Conservation (phyloP, 1,284 basidiomycete genomes). For the Inonotus hispidus region DNA sequence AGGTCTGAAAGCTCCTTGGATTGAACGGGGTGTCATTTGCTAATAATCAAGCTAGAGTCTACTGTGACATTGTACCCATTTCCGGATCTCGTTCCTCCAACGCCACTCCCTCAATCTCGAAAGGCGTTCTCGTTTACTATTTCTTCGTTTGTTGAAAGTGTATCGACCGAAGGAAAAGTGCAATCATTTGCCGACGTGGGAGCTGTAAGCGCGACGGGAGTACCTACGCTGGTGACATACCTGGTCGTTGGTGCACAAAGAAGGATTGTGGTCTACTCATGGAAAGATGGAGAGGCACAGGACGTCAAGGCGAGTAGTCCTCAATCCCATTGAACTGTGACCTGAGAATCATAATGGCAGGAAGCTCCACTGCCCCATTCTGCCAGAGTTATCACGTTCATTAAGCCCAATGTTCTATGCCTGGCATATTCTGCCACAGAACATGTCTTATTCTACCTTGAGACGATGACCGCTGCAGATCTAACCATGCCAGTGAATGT, state of each 20-base stretch:
- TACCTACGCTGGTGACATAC: constrained; percentile 64
- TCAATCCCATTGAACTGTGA: constrained; percentile 11
- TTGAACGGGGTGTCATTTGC: background rate
- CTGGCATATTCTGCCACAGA: constrained; percentile 76
- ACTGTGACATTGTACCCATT: constrained; percentile 60
- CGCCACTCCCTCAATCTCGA: constrained; percentile 67
- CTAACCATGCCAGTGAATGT: constrained; percentile 44
- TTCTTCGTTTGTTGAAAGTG: constrained; percentile 54
- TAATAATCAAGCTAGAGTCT: constrained; percentile 41
- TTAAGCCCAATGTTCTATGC: constrained; percentile 58
- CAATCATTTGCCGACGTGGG: constrained; percentile 13
- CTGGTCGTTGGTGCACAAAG: constrained; percentile 84
- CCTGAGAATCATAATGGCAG: constrained; percentile 34
- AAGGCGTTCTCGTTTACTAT: constrained; percentile 78
- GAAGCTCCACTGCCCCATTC: constrained; percentile 83
- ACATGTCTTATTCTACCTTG: constrained; percentile 69
- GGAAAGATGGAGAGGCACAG: constrained; percentile 81
- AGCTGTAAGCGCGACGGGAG: constrained; percentile 32
- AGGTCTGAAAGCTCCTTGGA: constrained; percentile 44
- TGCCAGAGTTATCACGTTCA: constrained; percentile 67
- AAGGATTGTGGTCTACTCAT: constrained; percentile 80
- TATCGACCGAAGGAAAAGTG: constrained; percentile 24
- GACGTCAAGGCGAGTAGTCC: constrained; percentile 54
- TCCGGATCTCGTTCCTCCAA: constrained; percentile 62
- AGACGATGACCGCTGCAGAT: constrained; percentile 53